Evolutionary conservation across 192 early-diverging fungal species (phyloP), one percentile per base, ranked within the genome.

Genomic region (Coemansia sp.): DNA sequence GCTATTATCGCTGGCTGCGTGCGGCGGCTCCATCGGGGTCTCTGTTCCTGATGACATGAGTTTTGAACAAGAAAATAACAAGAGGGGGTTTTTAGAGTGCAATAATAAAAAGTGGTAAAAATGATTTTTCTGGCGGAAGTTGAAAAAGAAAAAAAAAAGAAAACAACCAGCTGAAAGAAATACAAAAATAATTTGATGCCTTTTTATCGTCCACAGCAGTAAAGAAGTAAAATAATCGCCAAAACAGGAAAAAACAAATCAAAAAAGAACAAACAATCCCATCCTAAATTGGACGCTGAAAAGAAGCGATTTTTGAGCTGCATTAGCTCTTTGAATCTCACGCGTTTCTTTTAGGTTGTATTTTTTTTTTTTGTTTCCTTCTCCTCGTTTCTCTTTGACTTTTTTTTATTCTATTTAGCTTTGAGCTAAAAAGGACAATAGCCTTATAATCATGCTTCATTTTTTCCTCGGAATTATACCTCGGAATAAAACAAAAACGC

Each of bases 31-130:
- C 64, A 78, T 62, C 23, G 67, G 66, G 17, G 75, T 78, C 52
- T 65, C 75, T 38, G 70, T 69, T 49, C 70, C 62, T 45, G 59
- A 65, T 61, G 75, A 78, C 75, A 75, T 75, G 52, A 11, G 43
- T 4, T n/a, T 23, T 50, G 1, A 13, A 43, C 10, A 49, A 5
- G 23, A 11, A 23, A 50, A 11, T 50, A 25, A n/a, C 5, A 13
- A 46, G 13, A 46, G 13, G 19, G 17, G 45, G 5, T 0, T 46
- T 19, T 46, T 19, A n/a, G 19, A 46, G 5, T 5, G 13, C 7
- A 6, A 29, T 2, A 29, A 29, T 3, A 29, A n/a, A 46, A n/a
- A 19, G 7, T 46, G 15, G 1, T 67, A 48, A 65, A 73, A 5
- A 74, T 65, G 0, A 74, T 73, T 57, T 57, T 78, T 66, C 79